Conservation (phyloP, 345 rosid species). For the Kandelia obovata region DNA sequence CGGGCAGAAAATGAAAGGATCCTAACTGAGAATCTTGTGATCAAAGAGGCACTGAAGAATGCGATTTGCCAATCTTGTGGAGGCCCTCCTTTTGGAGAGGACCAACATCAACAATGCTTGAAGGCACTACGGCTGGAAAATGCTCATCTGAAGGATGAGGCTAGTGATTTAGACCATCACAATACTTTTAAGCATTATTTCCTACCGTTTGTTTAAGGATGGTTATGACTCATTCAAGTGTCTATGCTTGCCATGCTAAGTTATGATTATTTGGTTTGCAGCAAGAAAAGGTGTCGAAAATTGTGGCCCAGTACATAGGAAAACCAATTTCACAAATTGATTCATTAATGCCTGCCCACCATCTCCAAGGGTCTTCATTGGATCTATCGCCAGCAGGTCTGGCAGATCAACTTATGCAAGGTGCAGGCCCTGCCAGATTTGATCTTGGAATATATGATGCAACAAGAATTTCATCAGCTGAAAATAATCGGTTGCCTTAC, state of each 20-base stretch:
- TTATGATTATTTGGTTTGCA: conserved; percentile 19
- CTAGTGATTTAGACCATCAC: conserved; percentile 9
- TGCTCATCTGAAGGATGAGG: conserved; percentile 46
- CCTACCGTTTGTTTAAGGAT: not conserved
- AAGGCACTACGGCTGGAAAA: conserved; percentile 48
- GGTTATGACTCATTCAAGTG: not conserved
- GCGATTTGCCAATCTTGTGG: conserved; percentile 65
- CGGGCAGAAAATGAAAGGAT: conserved; percentile 58
- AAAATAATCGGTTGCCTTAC: not conserved
- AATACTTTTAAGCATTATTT: too few relatives aligned
- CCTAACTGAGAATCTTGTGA: conserved; percentile 43
- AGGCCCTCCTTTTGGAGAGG: conserved; percentile 53
- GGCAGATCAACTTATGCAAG: conserved; percentile 1
- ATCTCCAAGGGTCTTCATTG: conserved; percentile 9
- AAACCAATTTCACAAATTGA: conserved; percentile 27
- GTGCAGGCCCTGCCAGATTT: not conserved
- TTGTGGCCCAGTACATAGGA: conserved; percentile 37
- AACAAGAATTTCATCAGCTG: not conserved
- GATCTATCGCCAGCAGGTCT: conserved; percentile 5
- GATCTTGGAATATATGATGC: conserved; percentile 12
- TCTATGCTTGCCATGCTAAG: not conserved
- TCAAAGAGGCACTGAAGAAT: conserved; percentile 49
- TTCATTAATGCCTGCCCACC: conserved; percentile 4
- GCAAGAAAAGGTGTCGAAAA: conserved; percentile 37
- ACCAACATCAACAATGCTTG: conserved; percentile 36